phyloP scores from a whole-genome alignment of 129 eudicot genomes.

The Erigeron canadensis region DNA sequence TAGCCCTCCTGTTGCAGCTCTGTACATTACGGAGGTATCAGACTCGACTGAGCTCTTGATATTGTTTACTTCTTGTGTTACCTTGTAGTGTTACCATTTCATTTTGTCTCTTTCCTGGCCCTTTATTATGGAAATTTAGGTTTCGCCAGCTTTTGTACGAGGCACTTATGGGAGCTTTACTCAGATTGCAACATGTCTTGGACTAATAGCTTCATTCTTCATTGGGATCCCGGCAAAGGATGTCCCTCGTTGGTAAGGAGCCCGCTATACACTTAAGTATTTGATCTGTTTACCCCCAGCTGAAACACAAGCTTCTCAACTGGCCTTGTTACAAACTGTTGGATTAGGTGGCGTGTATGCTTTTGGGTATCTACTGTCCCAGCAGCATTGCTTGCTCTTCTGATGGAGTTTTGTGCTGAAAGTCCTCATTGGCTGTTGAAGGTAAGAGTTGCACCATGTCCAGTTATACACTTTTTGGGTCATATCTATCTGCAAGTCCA shows the following conservation, averaged over 20 bases:
- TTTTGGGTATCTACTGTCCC: conserved; percentile 85
- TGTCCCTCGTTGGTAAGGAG: conserved; percentile 65
- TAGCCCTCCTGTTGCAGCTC: conserved; percentile 91
- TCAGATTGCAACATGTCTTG: conserved; percentile 89
- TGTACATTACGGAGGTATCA: conserved; percentile 82
- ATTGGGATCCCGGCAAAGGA: conserved; percentile 86
- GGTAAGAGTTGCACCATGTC: conserved; percentile 38
- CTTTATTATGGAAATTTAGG: conserved; percentile 46
- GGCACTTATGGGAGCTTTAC: conserved; percentile 93
- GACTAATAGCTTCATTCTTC: conserved; percentile 69
- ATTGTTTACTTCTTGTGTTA: background rate
- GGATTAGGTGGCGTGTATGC: conserved; percentile 82
- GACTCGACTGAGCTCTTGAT: conserved; percentile 3
- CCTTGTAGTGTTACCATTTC: background rate
- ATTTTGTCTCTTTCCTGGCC: conserved; percentile 17
- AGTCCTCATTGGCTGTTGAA: conserved; percentile 95
- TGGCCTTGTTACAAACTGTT: conserved; percentile 13
- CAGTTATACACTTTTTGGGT: conserved; percentile 11
- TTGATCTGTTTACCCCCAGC: background rate
- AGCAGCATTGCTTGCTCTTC: conserved; percentile 64
- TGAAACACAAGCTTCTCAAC: conserved; percentile 11
- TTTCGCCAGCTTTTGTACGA: conserved; percentile 80
- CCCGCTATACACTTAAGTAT: conserved; percentile 4
- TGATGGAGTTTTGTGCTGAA: conserved; percentile 86
- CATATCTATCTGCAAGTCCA: conserved; percentile 1